Evolutionary conservation across 1,139 yeast species (phyloP).

Genomic region (Suhomyces panamericanus): DNA sequence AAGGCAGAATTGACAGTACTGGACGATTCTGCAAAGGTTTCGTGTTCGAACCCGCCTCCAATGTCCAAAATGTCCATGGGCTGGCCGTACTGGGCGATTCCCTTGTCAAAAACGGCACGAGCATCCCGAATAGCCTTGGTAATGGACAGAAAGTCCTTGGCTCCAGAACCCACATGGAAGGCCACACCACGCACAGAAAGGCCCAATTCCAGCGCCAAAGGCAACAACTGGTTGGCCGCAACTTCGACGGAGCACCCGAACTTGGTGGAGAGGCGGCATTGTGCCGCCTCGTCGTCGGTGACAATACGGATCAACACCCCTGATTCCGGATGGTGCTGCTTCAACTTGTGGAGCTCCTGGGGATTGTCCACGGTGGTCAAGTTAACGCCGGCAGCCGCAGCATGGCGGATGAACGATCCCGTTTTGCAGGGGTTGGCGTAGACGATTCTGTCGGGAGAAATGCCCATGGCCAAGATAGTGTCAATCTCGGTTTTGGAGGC

Average conservation of each 20-base stretch:
- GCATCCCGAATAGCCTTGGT: conserved; percentile 75
- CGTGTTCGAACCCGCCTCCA: conserved; percentile 90
- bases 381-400: conserved; percentile 53
- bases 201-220: conserved; percentile 59
- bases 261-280: conserved; percentile 84
- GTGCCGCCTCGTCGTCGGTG: conserved; percentile 88
- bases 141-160: conserved; percentile 70
- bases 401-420: conserved; percentile 73
- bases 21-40: conserved; percentile 64
- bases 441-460: conserved; percentile 65
- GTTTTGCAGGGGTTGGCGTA: conserved; percentile 96
- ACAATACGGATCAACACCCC: conserved; percentile 75
- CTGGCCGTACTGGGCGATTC: conserved; percentile 32
- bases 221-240: conserved; percentile 56
- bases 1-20: conserved; percentile 57
- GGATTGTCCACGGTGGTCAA: conserved; percentile 89
- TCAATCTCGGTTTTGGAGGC: conserved; percentile 88
- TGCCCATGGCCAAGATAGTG: conserved; percentile 60
- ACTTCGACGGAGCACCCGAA: conserved; percentile 75
- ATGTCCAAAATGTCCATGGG: conserved; percentile 65
- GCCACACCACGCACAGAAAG: conserved; percentile 81
- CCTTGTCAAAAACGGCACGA: conserved; percentile 65
- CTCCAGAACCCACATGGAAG: conserved; percentile 96
- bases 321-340: conserved; percentile 65
- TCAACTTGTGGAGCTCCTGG: conserved; percentile 78